Conservation (phyloP, 108 stramenopile species). For the Mediolabrus comicus region DNA sequence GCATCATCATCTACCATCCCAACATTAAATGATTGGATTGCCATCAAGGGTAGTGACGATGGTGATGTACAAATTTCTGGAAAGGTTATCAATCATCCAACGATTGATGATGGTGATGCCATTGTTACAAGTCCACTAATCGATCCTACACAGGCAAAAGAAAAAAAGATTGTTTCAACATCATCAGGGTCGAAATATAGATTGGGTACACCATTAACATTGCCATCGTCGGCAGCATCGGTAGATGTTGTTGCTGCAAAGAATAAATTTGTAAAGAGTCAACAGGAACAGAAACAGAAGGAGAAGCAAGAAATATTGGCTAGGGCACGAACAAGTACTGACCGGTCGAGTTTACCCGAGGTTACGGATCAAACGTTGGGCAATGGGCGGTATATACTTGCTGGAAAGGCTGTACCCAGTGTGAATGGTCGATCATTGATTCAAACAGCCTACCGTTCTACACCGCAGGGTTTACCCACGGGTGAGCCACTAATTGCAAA, state of each 20-base stretch:
- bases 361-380: constrained; percentile 60
- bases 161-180: constrained; percentile 59
- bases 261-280: constrained; percentile 1
- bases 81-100: constrained; percentile 65
- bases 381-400: constrained; percentile 45
- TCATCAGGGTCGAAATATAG: constrained; percentile 74
- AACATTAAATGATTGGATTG: constrained; percentile 70
- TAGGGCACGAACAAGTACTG: constrained; percentile 25
- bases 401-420: constrained; percentile 32
- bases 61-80: constrained; percentile 66
- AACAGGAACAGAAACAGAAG: not conserved
- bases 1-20: constrained; percentile 36
- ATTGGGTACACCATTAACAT: constrained; percentile 45
- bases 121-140: constrained; percentile 73
- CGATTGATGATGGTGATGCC: constrained; percentile 74
- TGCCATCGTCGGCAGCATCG: constrained; percentile 16
- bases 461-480: constrained; percentile 49
- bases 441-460: constrained; percentile 50
- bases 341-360: constrained; percentile 10
- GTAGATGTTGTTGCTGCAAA: constrained; percentile 13
- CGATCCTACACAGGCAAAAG: constrained; percentile 42
- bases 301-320: not conserved
- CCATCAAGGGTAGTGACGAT: constrained; percentile 39
- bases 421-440: constrained; percentile 29
- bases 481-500: constrained; percentile 63